A percentile compares a stretch with the other conserved stretches of the same genome.
Evolutionary conservation across 2,329 filamentous ascomycete species (phyloP).

Genomic region (Ascochyta viciae-villosae): DNA sequence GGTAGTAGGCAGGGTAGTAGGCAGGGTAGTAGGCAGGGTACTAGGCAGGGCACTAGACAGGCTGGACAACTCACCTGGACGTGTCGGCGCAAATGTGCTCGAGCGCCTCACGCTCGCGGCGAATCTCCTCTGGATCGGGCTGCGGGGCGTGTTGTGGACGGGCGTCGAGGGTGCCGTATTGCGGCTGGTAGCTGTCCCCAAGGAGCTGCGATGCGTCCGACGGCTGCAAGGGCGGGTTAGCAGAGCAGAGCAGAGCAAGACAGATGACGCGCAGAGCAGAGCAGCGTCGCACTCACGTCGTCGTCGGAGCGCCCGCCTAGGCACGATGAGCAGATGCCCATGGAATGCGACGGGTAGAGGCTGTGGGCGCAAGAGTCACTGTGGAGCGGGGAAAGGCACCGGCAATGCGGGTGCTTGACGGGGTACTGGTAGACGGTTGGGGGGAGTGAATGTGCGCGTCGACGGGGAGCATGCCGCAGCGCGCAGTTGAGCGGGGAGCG

Average conservation of each 20-base stretch:
- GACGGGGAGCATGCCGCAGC: conserved; percentile 22
- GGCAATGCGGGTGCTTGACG: conserved; percentile 8
- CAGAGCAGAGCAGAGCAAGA: conserved; percentile 1
- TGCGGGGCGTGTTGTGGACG: conserved; percentile 42
- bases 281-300: conserved; percentile 47
- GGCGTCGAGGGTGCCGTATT: conserved; percentile 53
- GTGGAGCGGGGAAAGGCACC: conserved; percentile 3
- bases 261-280: conserved; percentile 8
- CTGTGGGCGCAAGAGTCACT: conserved; percentile 7
- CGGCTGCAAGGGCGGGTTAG: conserved; percentile 48
- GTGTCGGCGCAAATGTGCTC: conserved; percentile 59
- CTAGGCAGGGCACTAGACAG: neutral
- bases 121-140: conserved; percentile 58
- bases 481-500: conserved; percentile 7
- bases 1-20: neutral
- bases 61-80: conserved; percentile 48
- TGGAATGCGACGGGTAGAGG: conserved; percentile 38
- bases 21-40: neutral
- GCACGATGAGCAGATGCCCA: conserved; percentile 59
- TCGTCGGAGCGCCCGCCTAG: conserved; percentile 54
- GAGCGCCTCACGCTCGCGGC: conserved; percentile 56
- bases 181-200: conserved; percentile 50
- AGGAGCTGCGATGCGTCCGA: conserved; percentile 57
- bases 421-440: neutral
- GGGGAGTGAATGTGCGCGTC: conserved; percentile 11